phyloP scores from a whole-genome alignment of 345 rosid species.

The Noccaea caerulescens region DNA sequence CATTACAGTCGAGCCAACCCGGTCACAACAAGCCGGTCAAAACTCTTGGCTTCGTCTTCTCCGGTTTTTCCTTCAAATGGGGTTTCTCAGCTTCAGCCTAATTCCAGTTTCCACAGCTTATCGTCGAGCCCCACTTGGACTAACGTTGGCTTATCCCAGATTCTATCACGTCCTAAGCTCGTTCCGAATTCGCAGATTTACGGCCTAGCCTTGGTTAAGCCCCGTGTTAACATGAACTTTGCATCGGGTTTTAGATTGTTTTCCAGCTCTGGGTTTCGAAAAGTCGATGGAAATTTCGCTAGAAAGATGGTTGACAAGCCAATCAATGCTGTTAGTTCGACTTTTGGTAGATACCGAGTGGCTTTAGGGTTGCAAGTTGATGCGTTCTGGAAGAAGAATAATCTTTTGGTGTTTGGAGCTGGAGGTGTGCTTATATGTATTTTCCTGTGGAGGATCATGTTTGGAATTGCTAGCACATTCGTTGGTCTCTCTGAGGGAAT shows the following conservation, averaged over 20 bases:
- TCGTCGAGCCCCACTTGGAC: slow-evolving; percentile 44
- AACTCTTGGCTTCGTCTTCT: slow-evolving; percentile 31
- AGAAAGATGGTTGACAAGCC: slow-evolving; percentile 65
- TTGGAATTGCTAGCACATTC: slow-evolving; percentile 81
- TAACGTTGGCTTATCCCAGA: slow-evolving; percentile 47
- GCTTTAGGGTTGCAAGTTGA: slow-evolving; percentile 82
- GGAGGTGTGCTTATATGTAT: slow-evolving; percentile 67
- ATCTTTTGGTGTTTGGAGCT: slow-evolving; percentile 64
- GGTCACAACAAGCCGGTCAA: slow-evolving; percentile 33
- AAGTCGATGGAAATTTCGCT: slow-evolving; percentile 47
- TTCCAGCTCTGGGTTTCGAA: slow-evolving; percentile 51
- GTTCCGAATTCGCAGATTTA: slow-evolving; percentile 18
- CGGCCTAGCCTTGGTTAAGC: slow-evolving; percentile 26
- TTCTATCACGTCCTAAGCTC: slow-evolving; percentile 32
- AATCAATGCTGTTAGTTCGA: slow-evolving; percentile 51
- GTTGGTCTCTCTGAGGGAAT: slow-evolving; percentile 88
- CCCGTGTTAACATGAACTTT: slow-evolving; percentile 32
- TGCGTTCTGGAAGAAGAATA: slow-evolving; percentile 78
- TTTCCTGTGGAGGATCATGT: slow-evolving; percentile 88
- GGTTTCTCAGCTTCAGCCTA: slow-evolving; percentile 37
- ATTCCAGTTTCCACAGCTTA: slow-evolving; percentile 34
- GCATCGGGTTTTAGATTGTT: slow-evolving; percentile 53
- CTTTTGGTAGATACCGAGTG: slow-evolving; percentile 59
- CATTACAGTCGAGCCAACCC: slow-evolving; percentile 42
- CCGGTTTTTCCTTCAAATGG: slow-evolving; percentile 36